These are phyloP conservation scores for Umbelopsis ramanniana DNA, from an alignment of 192 early-diverging fungal species.

Conservation along the genomic window DNA sequence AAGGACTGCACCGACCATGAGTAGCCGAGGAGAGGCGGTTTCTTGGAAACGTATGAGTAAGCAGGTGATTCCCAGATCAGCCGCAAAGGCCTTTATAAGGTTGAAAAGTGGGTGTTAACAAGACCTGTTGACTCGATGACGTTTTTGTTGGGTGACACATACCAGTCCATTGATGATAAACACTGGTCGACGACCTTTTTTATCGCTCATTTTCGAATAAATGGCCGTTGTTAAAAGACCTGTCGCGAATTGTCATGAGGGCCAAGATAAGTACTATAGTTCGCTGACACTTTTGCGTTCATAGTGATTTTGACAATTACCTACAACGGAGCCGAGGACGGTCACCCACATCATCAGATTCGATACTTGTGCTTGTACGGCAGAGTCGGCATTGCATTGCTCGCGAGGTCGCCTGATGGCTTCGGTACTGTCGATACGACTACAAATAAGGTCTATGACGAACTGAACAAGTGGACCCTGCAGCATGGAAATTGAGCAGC, in stretches of 20 bases:
- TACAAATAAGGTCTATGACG: background rate
- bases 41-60: background rate
- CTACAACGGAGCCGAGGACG: background rate
- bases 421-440: constrained; percentile 2
- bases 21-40: background rate
- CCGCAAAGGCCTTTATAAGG: background rate
- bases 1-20: background rate
- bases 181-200: background rate
- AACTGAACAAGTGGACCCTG: constrained; percentile 10
- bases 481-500: background rate
- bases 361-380: background rate
- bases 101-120: background rate
- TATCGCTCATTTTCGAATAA: constrained; percentile 12
- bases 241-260: background rate
- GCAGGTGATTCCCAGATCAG: background rate
- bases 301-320: background rate
- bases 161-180: constrained; percentile 3
- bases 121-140: no score
- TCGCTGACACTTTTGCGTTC: background rate
- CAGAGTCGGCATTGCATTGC: background rate
- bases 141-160: background rate
- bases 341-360: background rate
- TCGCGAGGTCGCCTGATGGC: background rate
- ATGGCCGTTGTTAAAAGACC: background rate
- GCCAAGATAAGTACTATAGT: background rate